Evolutionary conservation across 768 basidiomycete species (phyloP).

Genomic region (Tulasnella calospora): DNA sequence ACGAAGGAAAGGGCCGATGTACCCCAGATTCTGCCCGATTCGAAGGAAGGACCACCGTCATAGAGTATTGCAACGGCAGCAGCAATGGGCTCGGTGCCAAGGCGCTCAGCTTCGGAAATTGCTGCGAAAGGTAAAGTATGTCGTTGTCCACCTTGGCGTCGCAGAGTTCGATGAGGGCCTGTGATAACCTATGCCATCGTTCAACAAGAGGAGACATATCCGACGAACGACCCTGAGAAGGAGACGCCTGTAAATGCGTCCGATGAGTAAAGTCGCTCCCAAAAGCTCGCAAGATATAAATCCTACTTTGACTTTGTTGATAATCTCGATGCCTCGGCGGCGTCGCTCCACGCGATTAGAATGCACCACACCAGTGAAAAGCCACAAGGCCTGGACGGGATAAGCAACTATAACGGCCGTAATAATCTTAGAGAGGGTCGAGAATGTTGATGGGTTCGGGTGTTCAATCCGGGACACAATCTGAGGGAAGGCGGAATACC

Average conservation of each 20-base stretch:
- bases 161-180: slow-evolving; percentile 63
- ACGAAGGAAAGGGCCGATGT: slow-evolving; percentile 75
- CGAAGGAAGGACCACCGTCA: slow-evolving; percentile 84
- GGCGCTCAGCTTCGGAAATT: slow-evolving; percentile 50
- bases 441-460: slow-evolving; percentile 54
- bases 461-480: slow-evolving; percentile 92
- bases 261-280: background rate
- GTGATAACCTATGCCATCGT: slow-evolving; percentile 58
- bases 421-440: slow-evolving; percentile 61
- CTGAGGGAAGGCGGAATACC: slow-evolving; percentile 95
- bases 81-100: slow-evolving; percentile 66
- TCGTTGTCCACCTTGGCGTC: slow-evolving; percentile 48
- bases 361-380: slow-evolving; percentile 81
- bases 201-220: slow-evolving; percentile 44
- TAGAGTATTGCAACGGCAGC: slow-evolving; percentile 86
- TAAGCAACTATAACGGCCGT: slow-evolving; percentile 68
- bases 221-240: slow-evolving; percentile 5
- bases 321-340: slow-evolving; percentile 54
- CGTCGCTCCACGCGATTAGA: slow-evolving; percentile 65
- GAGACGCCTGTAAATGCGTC: background rate
- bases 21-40: slow-evolving; percentile 49
- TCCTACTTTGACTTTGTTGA: slow-evolving; percentile 56
- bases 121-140: slow-evolving; percentile 45
- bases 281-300: background rate
- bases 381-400: slow-evolving; percentile 89